Conservation (phyloP, 2,329 filamentous ascomycete genomes). For the Cercospora zeae-maydis region DNA sequence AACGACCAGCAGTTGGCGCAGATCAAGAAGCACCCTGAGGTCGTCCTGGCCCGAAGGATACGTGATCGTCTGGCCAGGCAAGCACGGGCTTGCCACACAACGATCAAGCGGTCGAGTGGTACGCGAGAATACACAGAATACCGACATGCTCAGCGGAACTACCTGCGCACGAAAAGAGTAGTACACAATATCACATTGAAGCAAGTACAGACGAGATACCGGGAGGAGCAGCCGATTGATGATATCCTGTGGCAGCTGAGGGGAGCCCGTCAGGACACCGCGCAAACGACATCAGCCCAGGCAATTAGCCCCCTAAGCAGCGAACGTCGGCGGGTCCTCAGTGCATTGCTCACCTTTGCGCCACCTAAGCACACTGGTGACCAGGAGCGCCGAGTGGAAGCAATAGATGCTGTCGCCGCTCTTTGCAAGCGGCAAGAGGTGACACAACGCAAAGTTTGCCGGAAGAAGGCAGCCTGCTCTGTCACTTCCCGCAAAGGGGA, state of each 20-base stretch:
- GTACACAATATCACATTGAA: background rate
- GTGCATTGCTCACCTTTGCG: background rate
- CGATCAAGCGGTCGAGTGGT: background rate
- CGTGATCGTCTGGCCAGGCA: background rate
- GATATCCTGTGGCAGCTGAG: background rate
- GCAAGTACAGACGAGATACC: background rate
- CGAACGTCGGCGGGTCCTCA: background rate
- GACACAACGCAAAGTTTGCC: background rate
- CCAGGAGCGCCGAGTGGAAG: background rate
- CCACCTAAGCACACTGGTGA: background rate
- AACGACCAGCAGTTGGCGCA: background rate
- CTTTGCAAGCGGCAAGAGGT: background rate
- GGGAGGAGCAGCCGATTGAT: background rate
- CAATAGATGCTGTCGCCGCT: background rate
- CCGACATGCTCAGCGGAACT: background rate
- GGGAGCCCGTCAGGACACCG: background rate
- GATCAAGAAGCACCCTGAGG: background rate
- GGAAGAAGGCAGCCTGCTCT: background rate
- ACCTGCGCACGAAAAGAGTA: background rate
- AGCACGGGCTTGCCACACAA: background rate
- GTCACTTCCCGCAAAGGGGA: background rate
- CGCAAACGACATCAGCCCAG: background rate
- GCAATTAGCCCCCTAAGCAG: background rate
- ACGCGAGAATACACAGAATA: background rate
- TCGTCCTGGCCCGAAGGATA: background rate